Evolutionary conservation across 805 yeast genomes (phyloP), one percentile per base, ranked within the genome.

Genomic region (Metschnikowia vanudenii): DNA sequence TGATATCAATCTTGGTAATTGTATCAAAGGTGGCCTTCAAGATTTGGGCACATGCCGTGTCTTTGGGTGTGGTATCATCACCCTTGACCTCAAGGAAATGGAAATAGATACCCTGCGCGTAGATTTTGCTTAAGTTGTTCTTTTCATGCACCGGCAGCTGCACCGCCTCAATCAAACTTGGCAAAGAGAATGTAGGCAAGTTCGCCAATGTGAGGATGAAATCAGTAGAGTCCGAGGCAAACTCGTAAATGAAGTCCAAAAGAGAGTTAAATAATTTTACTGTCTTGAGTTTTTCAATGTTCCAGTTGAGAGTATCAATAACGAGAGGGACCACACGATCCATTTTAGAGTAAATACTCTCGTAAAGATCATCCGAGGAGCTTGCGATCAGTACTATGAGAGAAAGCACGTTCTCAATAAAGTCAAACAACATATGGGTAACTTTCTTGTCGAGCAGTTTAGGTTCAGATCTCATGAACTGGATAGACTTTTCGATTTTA

Each of bases 381-480:
- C 82, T 79, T 17, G 84, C 80, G 39, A 90, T 69, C 1, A 85
- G 85, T 16, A 83, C 81, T 6, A 83, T 63, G 45, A 89, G 73
- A 0, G 94, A 83, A 28, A 88, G 59, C 18, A 89, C 59, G 60
- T 88, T 88, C 54, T 89, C 96, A 3, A 83, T 71, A 57, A 78
- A 83, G 53, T 84, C 92, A 55, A 77, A 78, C 41, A 86, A 63
- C 47, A 83, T 59, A 35, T 74, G 71, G 34, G 52, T 51, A 41
- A 47, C 49, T 39, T 63, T 57, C 50, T 50, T 45, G 39, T 56
- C 52, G 43, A 61, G 37, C n/a, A 55, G 32, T 10, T 56, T 54
- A 17, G 46, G 33, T 20, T 56, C 55, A 13, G 58, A 64, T 31
- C 57, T 61, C 46, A 78, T 58, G 49, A 69, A 74, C 19, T 68